Evolutionary conservation across 345 rosid genomes (phyloP), one percentile per base, ranked within the genome.

Genomic region (Ceriops zippeliana): DNA sequence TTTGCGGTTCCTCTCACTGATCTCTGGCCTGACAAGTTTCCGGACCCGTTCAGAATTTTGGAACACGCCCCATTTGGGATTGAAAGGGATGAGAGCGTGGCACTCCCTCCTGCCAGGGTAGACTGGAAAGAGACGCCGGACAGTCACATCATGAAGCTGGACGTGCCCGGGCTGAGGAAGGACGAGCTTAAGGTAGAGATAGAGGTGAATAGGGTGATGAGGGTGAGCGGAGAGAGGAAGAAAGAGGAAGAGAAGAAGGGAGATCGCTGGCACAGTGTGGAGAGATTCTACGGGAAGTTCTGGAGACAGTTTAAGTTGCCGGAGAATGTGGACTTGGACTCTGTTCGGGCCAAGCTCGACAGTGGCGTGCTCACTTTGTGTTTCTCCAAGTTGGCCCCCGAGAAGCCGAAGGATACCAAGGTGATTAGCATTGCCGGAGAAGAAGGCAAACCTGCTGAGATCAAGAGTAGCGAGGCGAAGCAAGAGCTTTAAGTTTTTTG

Each of bases 51-150:
- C 58, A 80, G 83, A 20, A 69, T 90, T 37, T 78, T 90, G 22
- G 98, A 90, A 61, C 86, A 88, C 35, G 77, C 81, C 30, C 96
- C 98, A 10, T 67, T 85, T 7, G 87, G 76, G 24, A 57, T 83
- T 0, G 87, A 86, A 46, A 79, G 79, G 30, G 93, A 82, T 9
- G 83, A 81, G 28, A 72, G 61, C 21, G n/a, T 77, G 77, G 79
- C 78, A 11, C 72, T 78, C 4, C 77, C 86, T 1, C 89, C 84
- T 0, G 84, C 89, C 0, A 82, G 85, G 67, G 98, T 88, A 7
- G 96, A 92, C 84, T 88, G 98, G 98, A 90, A 90, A 65, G 98
- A 92, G 73, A 92, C 95, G 1, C 81, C 84, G 1, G 86, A 84
- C n/a, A 80, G 85, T 24, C 96, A 92, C 42, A 69, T 78, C 30